Percentiles rank a stretch among this genome's conserved stretches.
These are phyloP conservation scores for Aspergillus ibericus DNA, from an alignment of 2,329 filamentous ascomycete genomes.

Conservation along the genomic window DNA sequence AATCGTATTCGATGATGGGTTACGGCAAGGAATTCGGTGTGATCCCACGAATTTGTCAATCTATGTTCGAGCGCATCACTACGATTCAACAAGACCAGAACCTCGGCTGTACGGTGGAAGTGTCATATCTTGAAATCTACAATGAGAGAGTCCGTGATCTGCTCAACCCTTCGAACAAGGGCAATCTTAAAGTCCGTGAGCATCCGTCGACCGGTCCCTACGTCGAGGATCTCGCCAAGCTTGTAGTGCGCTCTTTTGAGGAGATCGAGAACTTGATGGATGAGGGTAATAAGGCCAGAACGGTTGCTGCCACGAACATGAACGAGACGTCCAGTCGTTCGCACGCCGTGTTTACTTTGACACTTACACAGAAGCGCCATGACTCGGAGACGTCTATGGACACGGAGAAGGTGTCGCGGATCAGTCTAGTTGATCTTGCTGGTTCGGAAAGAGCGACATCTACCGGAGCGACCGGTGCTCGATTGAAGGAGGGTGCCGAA, in stretches of 20 bases:
- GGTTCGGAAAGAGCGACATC: slow-evolving; percentile 97
- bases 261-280: slow-evolving; percentile 99
- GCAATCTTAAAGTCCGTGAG: slow-evolving; percentile 94
- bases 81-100: slow-evolving; percentile 71
- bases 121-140: slow-evolving; percentile 98
- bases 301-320: slow-evolving; percentile 98
- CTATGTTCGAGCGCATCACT: slow-evolving; percentile 90
- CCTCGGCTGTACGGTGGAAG: slow-evolving; percentile 87
- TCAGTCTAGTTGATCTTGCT: slow-evolving; percentile 94
- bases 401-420: slow-evolving; percentile 96
- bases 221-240: slow-evolving; percentile 93
- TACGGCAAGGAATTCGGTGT: slow-evolving; percentile 95
- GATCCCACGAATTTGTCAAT: slow-evolving; percentile 93
- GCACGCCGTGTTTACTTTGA: slow-evolving; percentile 96
- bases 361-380: slow-evolving; percentile 87
- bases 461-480: slow-evolving; percentile 90
- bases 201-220: slow-evolving; percentile 97
- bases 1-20: slow-evolving; percentile 99
- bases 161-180: slow-evolving; percentile 91
- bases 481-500: slow-evolving; percentile 95
- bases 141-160: slow-evolving; percentile 96
- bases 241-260: slow-evolving; percentile 87
- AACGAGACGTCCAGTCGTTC: slow-evolving; percentile 98
- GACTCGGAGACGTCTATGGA: slow-evolving; percentile 95
- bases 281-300: slow-evolving; percentile 97